Evolutionary conservation across 2,329 filamentous ascomycete genomes (phyloP).

Genomic region (Microdochium nivale): DNA sequence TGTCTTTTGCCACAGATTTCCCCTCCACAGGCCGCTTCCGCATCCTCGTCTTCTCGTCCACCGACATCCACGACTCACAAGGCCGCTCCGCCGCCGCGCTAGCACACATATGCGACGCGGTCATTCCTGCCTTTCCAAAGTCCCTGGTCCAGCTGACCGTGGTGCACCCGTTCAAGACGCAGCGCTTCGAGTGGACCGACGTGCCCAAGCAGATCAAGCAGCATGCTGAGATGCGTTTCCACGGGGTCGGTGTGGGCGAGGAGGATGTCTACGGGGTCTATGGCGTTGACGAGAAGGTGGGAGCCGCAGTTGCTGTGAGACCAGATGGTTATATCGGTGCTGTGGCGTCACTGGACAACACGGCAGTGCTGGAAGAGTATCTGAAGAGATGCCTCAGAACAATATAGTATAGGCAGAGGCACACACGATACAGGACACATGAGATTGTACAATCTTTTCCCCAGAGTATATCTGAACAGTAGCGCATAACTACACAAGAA

Average conservation of each 20-base stretch:
- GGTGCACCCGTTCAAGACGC: conserved; percentile 7
- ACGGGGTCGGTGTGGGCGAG: conserved; percentile 7
- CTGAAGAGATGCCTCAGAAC: conserved; percentile 1
- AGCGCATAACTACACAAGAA: too few species aligned
- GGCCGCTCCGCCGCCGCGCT: conserved; percentile 6
- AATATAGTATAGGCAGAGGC: background rate
- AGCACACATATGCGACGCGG: conserved; percentile 1
- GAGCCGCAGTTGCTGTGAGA: conserved; percentile 9
- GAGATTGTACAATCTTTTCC: too few species aligned
- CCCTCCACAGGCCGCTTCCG: conserved; percentile 15
- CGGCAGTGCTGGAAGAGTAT: background rate
- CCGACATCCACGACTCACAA: conserved; percentile 7
- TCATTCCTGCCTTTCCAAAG: conserved; percentile 6
- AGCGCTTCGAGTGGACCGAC: conserved; percentile 10
- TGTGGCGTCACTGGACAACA: conserved; percentile 4
- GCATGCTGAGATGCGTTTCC: conserved; percentile 9
- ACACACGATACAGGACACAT: too few species aligned
- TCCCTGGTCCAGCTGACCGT: conserved; percentile 8
- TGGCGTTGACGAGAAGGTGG: conserved; percentile 6
- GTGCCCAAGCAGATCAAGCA: conserved; percentile 8
- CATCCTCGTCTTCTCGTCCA: conserved; percentile 10
- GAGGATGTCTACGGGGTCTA: conserved; percentile 9
- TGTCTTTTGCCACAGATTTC: conserved; percentile 7
- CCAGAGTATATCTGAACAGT: too few species aligned
- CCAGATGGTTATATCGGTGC: conserved; percentile 14